Evolutionary conservation across 768 basidiomycete genomes (phyloP).

Genomic region (Pilatotrama ljubarskyi): DNA sequence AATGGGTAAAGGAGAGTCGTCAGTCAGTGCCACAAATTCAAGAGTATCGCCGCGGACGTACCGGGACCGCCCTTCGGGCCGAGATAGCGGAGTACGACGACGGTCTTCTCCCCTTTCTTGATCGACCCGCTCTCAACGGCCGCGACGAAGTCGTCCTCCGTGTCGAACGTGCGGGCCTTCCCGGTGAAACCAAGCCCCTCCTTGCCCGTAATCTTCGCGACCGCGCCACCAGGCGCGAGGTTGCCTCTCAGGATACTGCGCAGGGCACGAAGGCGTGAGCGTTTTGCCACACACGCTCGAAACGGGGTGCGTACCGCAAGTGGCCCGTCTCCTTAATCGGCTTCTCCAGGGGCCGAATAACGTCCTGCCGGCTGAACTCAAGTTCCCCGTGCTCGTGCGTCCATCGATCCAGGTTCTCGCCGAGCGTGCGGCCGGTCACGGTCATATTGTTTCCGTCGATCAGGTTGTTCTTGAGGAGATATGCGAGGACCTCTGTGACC

Average conservation of each 20-base stretch:
- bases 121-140: conserved; percentile 89
- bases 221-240: conserved; percentile 92
- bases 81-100: conserved; percentile 91
- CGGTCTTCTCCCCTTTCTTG: conserved; percentile 95
- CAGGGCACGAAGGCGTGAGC: background rate
- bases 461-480: conserved; percentile 81
- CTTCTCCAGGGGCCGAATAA: conserved; percentile 83
- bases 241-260: conserved; percentile 86
- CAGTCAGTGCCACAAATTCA: conserved; percentile 1
- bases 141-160: conserved; percentile 81
- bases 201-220: conserved; percentile 96
- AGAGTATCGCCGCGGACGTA: conserved; percentile 37
- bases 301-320: conserved; percentile 58
- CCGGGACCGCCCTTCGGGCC: conserved; percentile 97
- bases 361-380: conserved; percentile 66
- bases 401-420: conserved; percentile 93
- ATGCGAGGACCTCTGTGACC: conserved; percentile 73
- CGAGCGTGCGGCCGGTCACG: conserved; percentile 86
- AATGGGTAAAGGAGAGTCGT: conserved; percentile 1
- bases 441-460: conserved; percentile 92
- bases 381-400: conserved; percentile 77
- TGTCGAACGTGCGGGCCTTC: conserved; percentile 90
- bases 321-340: conserved; percentile 92
- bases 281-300: background rate
- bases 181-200: conserved; percentile 89